A percentile compares a stretch with the other conserved stretches of the same genome.
Conservation (phyloP, 2,329 filamentous ascomycete species). For the Aureobasidium zeae region DNA sequence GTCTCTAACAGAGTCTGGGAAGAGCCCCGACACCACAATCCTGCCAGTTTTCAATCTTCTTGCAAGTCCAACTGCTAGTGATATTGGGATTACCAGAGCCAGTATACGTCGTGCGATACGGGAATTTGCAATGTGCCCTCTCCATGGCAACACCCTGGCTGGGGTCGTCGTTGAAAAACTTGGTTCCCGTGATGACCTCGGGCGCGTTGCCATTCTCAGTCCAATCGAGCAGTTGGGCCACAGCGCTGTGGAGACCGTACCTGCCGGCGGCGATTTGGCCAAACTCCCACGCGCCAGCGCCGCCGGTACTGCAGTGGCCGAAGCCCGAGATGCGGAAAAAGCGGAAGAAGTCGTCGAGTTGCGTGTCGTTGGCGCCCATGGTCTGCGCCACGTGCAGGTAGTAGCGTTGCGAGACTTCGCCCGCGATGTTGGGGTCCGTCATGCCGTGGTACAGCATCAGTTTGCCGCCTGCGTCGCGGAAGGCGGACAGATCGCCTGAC, state of each 20-base stretch:
- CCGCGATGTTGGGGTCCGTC: slow-evolving; percentile 38
- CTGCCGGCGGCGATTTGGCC: slow-evolving; percentile 27
- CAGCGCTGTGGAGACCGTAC: slow-evolving; percentile 35
- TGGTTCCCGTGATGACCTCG: slow-evolving; percentile 32
- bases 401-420: slow-evolving; percentile 39
- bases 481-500: slow-evolving; percentile 32
- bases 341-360: slow-evolving; percentile 37
- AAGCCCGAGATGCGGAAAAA: slow-evolving; percentile 46
- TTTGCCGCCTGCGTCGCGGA: slow-evolving; percentile 35
- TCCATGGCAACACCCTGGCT: slow-evolving; percentile 32
- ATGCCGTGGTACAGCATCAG: slow-evolving; percentile 36
- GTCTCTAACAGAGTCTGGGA: slow-evolving; percentile 13
- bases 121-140: slow-evolving; percentile 34
- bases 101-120: slow-evolving; percentile 20
- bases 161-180: slow-evolving; percentile 32
- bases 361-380: slow-evolving; percentile 24
- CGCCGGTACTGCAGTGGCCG: slow-evolving; percentile 42
- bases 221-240: slow-evolving; percentile 37
- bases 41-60: slow-evolving; percentile 16
- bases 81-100: slow-evolving; percentile 24
- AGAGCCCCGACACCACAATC: slow-evolving; percentile 14
- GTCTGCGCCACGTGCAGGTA: slow-evolving; percentile 38
- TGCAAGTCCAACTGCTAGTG: slow-evolving; percentile 23
- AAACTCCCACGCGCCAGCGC: slow-evolving; percentile 37
- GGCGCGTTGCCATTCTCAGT: slow-evolving; percentile 27